Percentiles rank a stretch among this genome's conserved stretches.
Evolutionary conservation across 805 yeast genomes (phyloP).

Genomic region (Saccharomycopsis fermentans): DNA sequence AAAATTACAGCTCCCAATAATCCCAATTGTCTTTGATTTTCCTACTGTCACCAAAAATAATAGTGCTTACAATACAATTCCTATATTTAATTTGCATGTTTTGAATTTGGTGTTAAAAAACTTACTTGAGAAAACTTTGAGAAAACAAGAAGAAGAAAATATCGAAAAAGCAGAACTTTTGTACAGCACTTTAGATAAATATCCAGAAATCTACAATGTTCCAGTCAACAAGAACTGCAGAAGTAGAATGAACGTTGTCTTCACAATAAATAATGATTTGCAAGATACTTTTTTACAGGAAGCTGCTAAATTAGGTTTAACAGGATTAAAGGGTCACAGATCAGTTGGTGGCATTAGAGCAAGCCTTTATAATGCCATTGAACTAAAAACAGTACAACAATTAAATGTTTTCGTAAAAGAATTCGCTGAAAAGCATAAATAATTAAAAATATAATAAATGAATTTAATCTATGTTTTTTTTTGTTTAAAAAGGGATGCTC

Average conservation of each 20-base stretch:
- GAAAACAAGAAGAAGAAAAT: slow-evolving; percentile 46
- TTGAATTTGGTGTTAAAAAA: slow-evolving; percentile 66
- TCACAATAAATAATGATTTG: slow-evolving; percentile 50
- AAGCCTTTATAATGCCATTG: slow-evolving; percentile 82
- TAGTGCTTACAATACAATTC: slow-evolving; percentile 92
- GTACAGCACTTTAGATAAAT: slow-evolving; percentile 55
- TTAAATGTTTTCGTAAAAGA: slow-evolving; percentile 47
- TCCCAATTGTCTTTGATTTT: slow-evolving; percentile 84
- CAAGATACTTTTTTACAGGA: slow-evolving; percentile 42
- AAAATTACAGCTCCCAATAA: slow-evolving; percentile 55
- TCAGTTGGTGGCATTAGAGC: slow-evolving; percentile 97
- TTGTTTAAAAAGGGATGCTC: background rate
- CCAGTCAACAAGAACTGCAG: slow-evolving; percentile 59
- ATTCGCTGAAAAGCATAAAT: slow-evolving; percentile 38
- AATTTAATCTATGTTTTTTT: background rate
- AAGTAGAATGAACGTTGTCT: slow-evolving; percentile 89
- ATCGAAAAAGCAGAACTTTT: slow-evolving; percentile 50
- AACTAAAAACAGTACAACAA: slow-evolving; percentile 45
- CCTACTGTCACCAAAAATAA: slow-evolving; percentile 81
- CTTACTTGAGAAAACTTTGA: slow-evolving; percentile 41
- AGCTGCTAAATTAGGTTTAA: slow-evolving; percentile 49
- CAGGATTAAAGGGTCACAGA: slow-evolving; percentile 90
- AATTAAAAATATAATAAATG: background rate
- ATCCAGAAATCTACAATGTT: slow-evolving; percentile 52
- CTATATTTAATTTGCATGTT: slow-evolving; percentile 84